Evolutionary conservation across 2,329 filamentous ascomycete genomes (phyloP), one percentile per base, ranked within the genome.

Genomic region (Aureobasidium sp.): DNA sequence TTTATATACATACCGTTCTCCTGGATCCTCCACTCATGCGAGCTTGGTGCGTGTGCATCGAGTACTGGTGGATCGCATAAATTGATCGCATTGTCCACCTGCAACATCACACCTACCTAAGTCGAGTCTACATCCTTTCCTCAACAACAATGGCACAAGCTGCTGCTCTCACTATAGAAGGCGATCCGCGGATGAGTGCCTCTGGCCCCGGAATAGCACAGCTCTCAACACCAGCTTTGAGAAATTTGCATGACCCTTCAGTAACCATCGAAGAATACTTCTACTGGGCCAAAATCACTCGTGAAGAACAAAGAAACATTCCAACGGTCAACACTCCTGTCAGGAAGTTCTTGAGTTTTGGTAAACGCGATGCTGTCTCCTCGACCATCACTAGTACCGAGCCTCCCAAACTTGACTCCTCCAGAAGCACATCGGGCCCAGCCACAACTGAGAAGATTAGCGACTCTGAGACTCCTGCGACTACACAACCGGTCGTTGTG

Each of bases 241-340:
- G 57, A 20, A 60, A 60, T 17, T 4, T 60, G 5, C 60, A 72
- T 29, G 69, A 73, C 49, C 41, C 69, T 36, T 64, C 29, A 9
- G 64, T 75, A 22, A 67, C 68, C 1, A 73, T 76, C 57, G 75
- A 77, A 62, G 75, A 77, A 53, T 77, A 77, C 58, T 62, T 70
- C n/a, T 73, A 74, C 64, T 77, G 73, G 65, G 75, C 75, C 9
- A 68, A 72, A 22, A 67, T 66, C 45, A 72, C 74, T 4, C 68
- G 75, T 56, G 69, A 68, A n/a, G 65, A 70, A n/a, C 72, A 77
- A 64, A 49, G 31, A 52, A 47, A 37, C 53, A 63, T 34, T 41
- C 67, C 62, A 65, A 66, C 34, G 20, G 45, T 15, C 49, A 62
- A 51, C 56, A 65, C 47, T 62, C 49, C 66, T 5, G 39, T 41